phyloP scores from a whole-genome alignment of 148 eudicot genomes.

The Chenopodium formosanum region DNA sequence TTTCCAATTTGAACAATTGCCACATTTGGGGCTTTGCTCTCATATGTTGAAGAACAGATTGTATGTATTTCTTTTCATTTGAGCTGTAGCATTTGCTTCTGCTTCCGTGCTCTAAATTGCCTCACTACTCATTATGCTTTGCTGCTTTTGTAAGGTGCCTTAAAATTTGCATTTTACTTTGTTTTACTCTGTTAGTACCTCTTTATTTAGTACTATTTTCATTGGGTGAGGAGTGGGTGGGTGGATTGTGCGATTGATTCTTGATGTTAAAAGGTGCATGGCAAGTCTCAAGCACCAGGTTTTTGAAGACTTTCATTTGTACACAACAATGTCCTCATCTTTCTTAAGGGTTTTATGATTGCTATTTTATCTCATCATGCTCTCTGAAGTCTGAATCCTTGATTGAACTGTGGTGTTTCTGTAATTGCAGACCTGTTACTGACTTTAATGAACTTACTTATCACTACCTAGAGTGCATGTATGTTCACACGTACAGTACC shows the following conservation, averaged over 20 bases:
- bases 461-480: conserved; percentile 80
- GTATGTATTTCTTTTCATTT: not conserved
- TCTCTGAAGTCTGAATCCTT: not conserved
- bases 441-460: conserved; percentile 74
- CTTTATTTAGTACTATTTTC: no score
- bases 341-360: not conserved
- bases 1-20: not conserved
- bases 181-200: not conserved
- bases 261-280: not conserved
- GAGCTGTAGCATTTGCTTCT: not conserved
- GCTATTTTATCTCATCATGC: not conserved
- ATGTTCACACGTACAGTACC: conserved; percentile 59
- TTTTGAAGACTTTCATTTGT: not conserved
- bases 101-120: not conserved
- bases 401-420: not conserved
- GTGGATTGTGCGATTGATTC: not conserved
- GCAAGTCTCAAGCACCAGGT: not conserved
- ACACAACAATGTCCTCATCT: not conserved
- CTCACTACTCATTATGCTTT: not conserved
- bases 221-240: not conserved
- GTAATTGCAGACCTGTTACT: conserved; percentile 62
- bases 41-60: not conserved
- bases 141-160: not conserved
- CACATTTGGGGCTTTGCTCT: no score
- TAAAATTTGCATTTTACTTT: no score